A percentile compares a stretch with the other conserved stretches of the same genome.
phyloP scores from a whole-genome alignment of 179 eudicot genomes.

The Patellifolia procumbens region DNA sequence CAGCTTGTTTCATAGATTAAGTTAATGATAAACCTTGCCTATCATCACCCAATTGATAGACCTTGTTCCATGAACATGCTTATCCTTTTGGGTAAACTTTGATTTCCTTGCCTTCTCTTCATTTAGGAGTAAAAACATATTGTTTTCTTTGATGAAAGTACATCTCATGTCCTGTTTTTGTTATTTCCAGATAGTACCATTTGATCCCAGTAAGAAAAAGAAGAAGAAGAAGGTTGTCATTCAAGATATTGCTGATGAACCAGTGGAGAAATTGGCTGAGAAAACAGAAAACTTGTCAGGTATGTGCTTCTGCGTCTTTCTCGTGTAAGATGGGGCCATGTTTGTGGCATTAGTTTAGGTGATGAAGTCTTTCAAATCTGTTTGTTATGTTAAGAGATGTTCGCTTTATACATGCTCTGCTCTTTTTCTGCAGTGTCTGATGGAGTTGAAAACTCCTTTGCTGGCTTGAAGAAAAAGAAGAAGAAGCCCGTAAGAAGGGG shows the following conservation, averaged over 20 bases:
- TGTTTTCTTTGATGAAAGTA: neutral
- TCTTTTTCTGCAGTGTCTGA: slow-evolving; percentile 56
- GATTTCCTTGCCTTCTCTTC: neutral
- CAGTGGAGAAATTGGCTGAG: slow-evolving; percentile 60
- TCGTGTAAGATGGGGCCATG: too few relatives aligned
- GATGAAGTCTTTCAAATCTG: neutral
- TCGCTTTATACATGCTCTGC: neutral
- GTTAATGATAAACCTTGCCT: neutral
- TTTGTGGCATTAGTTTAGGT: neutral
- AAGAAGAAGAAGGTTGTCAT: slow-evolving; percentile 83
- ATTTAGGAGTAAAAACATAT: neutral
- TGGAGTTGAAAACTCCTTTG: slow-evolving; percentile 56
- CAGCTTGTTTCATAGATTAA: neutral
- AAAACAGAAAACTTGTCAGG: slow-evolving; percentile 70
- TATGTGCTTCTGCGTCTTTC: slow-evolving; percentile 12
- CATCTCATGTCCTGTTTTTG: neutral
- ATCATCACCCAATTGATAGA: neutral
- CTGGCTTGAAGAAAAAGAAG: slow-evolving; percentile 83
- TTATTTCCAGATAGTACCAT: slow-evolving; percentile 57
- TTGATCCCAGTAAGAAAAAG: slow-evolving; percentile 84
- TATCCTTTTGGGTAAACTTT: neutral
- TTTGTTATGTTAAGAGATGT: neutral
- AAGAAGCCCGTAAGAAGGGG: slow-evolving; percentile 59
- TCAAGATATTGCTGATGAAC: slow-evolving; percentile 75
- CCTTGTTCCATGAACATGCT: neutral